phyloP scores from a whole-genome alignment of 2,329 filamentous ascomycete species.

The Colletotrichum tropicicola region DNA sequence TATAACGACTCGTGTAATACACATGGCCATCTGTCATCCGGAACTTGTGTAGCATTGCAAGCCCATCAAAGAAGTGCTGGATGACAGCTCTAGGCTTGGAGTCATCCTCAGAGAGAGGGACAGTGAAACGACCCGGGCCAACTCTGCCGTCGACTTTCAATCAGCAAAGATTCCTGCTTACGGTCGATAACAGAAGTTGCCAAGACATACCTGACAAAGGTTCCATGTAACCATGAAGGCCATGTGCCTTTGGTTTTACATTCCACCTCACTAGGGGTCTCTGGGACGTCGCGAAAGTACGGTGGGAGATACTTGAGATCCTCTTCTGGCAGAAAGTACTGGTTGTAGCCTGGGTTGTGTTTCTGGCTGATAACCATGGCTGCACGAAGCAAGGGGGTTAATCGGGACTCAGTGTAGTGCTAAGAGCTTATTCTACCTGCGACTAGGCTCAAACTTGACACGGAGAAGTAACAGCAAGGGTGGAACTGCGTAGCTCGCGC shows the following conservation, averaged over 20 bases:
- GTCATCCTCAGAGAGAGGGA: conserved; percentile 27
- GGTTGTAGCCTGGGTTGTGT: conserved; percentile 15
- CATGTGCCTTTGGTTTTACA: conserved; percentile 20
- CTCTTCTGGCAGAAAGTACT: conserved; percentile 25
- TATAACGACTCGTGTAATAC: conserved; percentile 28
- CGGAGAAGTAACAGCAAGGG: background rate
- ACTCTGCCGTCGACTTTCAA: background rate
- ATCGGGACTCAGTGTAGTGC: background rate
- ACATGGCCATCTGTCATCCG: conserved; percentile 21
- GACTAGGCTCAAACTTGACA: background rate
- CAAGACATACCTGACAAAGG: conserved; percentile 23
- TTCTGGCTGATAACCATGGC: background rate
- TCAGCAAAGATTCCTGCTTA: background rate
- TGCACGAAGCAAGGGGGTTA: background rate
- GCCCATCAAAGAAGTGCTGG: conserved; percentile 32
- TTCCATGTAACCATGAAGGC: conserved; percentile 27
- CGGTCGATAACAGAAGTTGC: background rate
- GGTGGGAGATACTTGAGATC: conserved; percentile 28
- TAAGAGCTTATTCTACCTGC: background rate
- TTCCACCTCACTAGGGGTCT: conserved; percentile 20
- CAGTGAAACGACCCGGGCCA: conserved; percentile 23
- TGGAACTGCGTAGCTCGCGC: background rate
- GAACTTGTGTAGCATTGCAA: conserved; percentile 30
- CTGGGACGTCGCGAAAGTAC: conserved; percentile 29
- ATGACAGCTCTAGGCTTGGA: conserved; percentile 31